Base-by-base conservation (phyloP, 2,329 filamentous ascomycete species). In the Elsinoe arachidis region DNA sequence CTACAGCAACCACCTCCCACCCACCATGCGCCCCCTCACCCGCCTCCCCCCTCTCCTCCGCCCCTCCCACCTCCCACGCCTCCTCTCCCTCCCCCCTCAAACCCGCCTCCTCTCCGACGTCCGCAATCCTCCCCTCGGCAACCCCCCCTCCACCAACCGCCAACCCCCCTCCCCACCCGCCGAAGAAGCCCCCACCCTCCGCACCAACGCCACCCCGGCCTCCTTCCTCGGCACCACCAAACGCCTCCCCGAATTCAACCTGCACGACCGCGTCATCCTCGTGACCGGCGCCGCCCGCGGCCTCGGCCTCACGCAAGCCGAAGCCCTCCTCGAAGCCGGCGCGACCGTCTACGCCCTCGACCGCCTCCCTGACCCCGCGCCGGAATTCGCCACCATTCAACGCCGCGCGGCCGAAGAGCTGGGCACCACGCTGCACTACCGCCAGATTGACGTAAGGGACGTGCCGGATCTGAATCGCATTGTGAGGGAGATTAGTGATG, bases 401-500 rank as follows among this genome's bases (percentile, higher is more conserved):
- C 75, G 80, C 61, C 79, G 82, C 54, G 86, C 87, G 38, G 73
- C 74, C 34, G 73, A 79, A 46, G 81, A 86, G 66, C 77, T 90
- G n/a, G 68, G 68, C 35, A 85, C 84, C 1, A 80, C 79, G 49
- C 72, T 93, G 43, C 78, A 83, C 55, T 95, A 95, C 75, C 84
- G 86, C 66, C 83, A 85, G 62, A 82, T 91, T 59, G 90, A 96
- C 67, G 88, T 95, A 15, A 82, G 88, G 30, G 83, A 93, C 67
- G 83, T 85, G 19, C 74, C 78, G 3, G 72, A 77, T 38, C 78
- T 96, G 46, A 85, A 91, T 68, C 76, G 74, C 41, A 79, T 87
- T 55, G 77, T 95, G 49, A 76, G 80, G 62, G 76, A 74, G 10
- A 93, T 96, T 62, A 88, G 83, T 14, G 76, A 83, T 53, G 73